These are phyloP conservation scores for Botrytis tulipae DNA, from an alignment of 2,329 filamentous ascomycete species.

Conservation along the genomic window DNA sequence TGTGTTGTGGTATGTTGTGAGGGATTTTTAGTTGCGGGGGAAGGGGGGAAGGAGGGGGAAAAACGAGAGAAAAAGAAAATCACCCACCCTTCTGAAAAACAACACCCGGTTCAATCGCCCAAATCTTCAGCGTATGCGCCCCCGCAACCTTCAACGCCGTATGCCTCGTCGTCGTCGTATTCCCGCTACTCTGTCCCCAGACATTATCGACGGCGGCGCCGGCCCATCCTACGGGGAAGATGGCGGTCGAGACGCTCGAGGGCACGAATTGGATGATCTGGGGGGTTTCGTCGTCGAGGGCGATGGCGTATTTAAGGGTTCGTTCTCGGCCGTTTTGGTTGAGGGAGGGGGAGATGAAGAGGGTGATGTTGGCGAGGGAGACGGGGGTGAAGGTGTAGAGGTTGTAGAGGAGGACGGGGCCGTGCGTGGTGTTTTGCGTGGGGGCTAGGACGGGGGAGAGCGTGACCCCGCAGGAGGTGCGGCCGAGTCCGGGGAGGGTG, in stretches of 20 bases:
- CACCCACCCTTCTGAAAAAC: constrained; percentile 40
- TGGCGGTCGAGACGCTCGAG: constrained; percentile 28
- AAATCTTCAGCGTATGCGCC: constrained; percentile 40
- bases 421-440: constrained; percentile 48
- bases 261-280: constrained; percentile 40
- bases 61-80: not conserved
- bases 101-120: constrained; percentile 41
- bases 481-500: constrained; percentile 54
- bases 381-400: constrained; percentile 58
- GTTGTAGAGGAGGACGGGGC: constrained; percentile 58
- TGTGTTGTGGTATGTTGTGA: no score
- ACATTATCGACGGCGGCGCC: constrained; percentile 33
- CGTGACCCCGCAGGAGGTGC: constrained; percentile 57
- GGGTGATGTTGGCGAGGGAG: constrained; percentile 41
- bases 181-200: constrained; percentile 34
- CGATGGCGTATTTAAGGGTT: constrained; percentile 52
- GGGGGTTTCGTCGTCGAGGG: constrained; percentile 43
- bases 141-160: constrained; percentile 25
- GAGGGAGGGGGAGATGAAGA: constrained; percentile 52
- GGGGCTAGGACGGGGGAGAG: constrained; percentile 52
- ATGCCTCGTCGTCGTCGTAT: constrained; percentile 36
- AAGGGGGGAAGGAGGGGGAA: no score
- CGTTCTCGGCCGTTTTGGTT: constrained; percentile 49
- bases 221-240: constrained; percentile 29
- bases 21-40: no score